These are phyloP conservation scores for Pichia sp. DNA, from an alignment of 1,139 yeast species.

Conservation along the genomic window DNA sequence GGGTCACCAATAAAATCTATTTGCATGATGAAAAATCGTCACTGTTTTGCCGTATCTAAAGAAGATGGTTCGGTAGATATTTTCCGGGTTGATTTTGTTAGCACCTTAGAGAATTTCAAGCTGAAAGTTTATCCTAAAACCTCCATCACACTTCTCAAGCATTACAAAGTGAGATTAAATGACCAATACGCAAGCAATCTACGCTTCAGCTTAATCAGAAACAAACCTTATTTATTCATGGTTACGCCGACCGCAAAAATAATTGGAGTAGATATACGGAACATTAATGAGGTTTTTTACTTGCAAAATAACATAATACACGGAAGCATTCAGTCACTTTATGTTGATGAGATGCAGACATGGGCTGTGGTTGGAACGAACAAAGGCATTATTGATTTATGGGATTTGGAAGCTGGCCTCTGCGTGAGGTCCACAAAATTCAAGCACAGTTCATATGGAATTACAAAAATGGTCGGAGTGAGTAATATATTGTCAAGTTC, in stretches of 20 bases:
- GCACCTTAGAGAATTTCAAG: conserved; percentile 20
- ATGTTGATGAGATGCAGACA: conserved; percentile 46
- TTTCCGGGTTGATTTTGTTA: conserved; percentile 49
- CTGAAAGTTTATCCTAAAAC: conserved; percentile 15
- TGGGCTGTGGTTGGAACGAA: conserved; percentile 78
- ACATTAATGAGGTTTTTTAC: conserved; percentile 43
- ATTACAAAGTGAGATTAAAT: conserved; percentile 34
- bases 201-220: conserved; percentile 36
- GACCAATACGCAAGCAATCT: conserved; percentile 42
- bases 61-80: conserved; percentile 59
- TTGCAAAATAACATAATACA: conserved; percentile 56
- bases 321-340: conserved; percentile 62
- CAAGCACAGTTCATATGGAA: conserved; percentile 42
- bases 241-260: conserved; percentile 55
- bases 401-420: conserved; percentile 74
- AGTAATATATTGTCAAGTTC: conserved; percentile 39
- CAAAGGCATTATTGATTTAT: conserved; percentile 66
- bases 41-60: conserved; percentile 66
- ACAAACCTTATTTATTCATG: conserved; percentile 39
- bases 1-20: conserved; percentile 46
- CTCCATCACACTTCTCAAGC: conserved; percentile 41
- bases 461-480: conserved; percentile 36
- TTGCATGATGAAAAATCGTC: conserved; percentile 53
- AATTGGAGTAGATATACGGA: conserved; percentile 54
- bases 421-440: conserved; percentile 61